Base-by-base conservation (phyloP, 306 rosid genomes). In the Lupinus albus region DNA sequence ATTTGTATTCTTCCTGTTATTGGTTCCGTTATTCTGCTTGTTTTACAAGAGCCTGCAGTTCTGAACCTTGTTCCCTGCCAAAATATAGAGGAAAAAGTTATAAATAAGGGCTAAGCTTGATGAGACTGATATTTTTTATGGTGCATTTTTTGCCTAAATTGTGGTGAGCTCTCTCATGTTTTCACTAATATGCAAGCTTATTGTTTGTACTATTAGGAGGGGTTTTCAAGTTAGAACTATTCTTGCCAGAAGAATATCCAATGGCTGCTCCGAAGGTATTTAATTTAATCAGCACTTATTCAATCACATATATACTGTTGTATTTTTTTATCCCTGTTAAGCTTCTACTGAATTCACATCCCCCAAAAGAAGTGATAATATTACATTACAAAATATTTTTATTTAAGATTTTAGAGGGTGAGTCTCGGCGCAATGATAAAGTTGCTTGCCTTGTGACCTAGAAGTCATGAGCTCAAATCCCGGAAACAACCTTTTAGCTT, bases 251-350 rank as follows among this genome's bases (percentile, higher is more conserved):
- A 78, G 98, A 92, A 82, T 92, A 92, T 86, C 98, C 98, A 68
- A 92, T 92, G 98, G 95, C 96, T 75, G 98, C 98, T 67, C 98
- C 98, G 4, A 92, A 92, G 96, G 98, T 92, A 78, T 76, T 44
- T 46, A 42, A 14, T 51, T 75, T 20, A 70, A 17, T 56, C n/a
- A 7, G 35, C 75, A 52, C 74, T 48, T 11, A 4, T 36, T 74
- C 18, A 33, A 67, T 67, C 62, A n/a, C 16, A 33, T 75, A 7
- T 59, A 10, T 13, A 2, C 7, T 14, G 1, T 21, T 36, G 15
- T 2, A 25, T 25, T 25, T 4, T 25, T 25, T 25, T 25, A 25
- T 25, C 30, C 4, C 30, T 25, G 30, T 25, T 2, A 25, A 25
- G 4, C 4, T 25, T 25, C 30, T 25, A 25, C 30, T 25, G 30